Evolutionary conservation across 169 alveolate species (phyloP).

Genomic region (Miamiensis avidus): DNA sequence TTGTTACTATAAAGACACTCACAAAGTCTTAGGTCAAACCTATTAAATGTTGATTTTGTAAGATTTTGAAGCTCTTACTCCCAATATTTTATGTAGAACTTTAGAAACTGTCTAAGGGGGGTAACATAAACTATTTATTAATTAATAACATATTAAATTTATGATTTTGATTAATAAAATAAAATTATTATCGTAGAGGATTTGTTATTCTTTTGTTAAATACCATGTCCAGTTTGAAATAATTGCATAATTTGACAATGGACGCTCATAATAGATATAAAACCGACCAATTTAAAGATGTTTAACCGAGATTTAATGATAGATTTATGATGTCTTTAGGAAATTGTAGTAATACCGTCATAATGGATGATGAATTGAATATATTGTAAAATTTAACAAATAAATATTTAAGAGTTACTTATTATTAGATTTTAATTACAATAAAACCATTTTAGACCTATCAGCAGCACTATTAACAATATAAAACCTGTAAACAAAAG

Average conservation of each 20-base stretch:
- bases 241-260: constrained; percentile 93
- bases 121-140: not conserved
- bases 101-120: constrained; percentile 99
- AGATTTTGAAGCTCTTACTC: constrained; percentile 99
- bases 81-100: constrained; percentile 99
- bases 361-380: constrained; percentile 99
- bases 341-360: constrained; percentile 91
- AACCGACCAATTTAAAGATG: constrained; percentile 82
- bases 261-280: constrained; percentile 95
- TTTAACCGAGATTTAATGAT: constrained; percentile 95
- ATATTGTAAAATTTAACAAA: constrained; percentile 61
- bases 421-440: too few species aligned
- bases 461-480: constrained; percentile 57
- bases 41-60: constrained; percentile 95
- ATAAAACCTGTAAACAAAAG: not conserved
- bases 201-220: constrained; percentile 89
- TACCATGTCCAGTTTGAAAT: constrained; percentile 89
- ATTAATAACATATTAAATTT: too few species aligned
- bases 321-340: constrained; percentile 89
- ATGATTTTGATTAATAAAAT: too few species aligned
- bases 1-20: constrained; percentile 97
- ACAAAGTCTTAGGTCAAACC: constrained; percentile 96
- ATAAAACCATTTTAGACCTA: constrained; percentile 67
- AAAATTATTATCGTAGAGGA: constrained; percentile 85
- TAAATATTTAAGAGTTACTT: not conserved